Evolutionary conservation across 1,284 basidiomycete genomes (phyloP).

Genomic region (Irpex sp.): DNA sequence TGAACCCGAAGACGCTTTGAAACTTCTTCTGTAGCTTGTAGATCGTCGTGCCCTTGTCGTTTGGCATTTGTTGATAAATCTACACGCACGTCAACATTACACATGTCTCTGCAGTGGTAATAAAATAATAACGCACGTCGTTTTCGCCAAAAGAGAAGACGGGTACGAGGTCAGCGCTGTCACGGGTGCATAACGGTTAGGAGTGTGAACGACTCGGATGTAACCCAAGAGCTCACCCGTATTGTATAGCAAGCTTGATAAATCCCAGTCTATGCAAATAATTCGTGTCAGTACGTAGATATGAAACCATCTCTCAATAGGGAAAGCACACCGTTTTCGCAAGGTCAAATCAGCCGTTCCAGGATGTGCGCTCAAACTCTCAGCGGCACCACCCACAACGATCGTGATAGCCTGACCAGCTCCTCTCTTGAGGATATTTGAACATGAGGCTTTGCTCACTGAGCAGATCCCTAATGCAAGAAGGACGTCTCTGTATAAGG

Average conservation of each 20-base stretch:
- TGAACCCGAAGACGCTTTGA: constrained; percentile 92
- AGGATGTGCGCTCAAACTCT: constrained; percentile 89
- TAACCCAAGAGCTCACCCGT: constrained; percentile 59
- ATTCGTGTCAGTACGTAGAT: neutral
- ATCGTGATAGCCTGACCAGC: constrained; percentile 83
- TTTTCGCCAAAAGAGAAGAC: constrained; percentile 99
- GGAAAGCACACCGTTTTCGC: constrained; percentile 58
- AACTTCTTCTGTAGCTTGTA: constrained; percentile 88
- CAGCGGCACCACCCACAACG: constrained; percentile 95
- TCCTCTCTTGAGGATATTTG: constrained; percentile 79
- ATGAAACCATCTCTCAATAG: neutral
- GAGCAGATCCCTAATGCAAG: constrained; percentile 86
- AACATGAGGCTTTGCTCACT: constrained; percentile 88
- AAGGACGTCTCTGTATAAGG: constrained; percentile 91
- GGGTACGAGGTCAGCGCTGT: constrained; percentile 86
- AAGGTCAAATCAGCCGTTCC: constrained; percentile 95
- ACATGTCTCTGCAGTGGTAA: no score
- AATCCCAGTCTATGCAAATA: constrained; percentile 68
- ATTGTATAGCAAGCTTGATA: constrained; percentile 93
- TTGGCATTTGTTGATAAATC: constrained; percentile 96
- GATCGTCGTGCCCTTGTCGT: constrained; percentile 88
- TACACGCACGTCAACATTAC: constrained; percentile 26
- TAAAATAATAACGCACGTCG: constrained; percentile 56
- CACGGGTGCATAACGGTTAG: neutral
- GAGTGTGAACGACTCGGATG: neutral